phyloP scores from a whole-genome alignment of 495 filamentous ascomycete genomes.

The Platismatia glauca region DNA sequence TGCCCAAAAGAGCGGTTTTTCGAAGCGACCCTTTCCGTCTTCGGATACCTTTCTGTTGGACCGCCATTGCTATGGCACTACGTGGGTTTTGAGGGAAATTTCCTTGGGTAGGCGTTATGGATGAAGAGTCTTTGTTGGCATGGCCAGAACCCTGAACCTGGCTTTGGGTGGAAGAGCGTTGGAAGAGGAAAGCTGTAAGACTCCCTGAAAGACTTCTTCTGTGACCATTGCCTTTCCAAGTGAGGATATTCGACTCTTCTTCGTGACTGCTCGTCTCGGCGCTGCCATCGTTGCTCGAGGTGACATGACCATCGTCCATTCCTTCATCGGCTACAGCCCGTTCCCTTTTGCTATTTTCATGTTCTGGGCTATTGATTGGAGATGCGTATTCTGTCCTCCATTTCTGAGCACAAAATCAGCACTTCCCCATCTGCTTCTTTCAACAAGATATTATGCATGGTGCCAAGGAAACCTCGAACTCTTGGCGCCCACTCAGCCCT shows the following conservation, averaged over 20 bases:
- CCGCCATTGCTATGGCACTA: conserved; percentile 47
- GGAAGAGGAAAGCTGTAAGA: conserved; percentile 48
- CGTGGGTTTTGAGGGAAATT: conserved; percentile 28
- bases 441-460: neutral
- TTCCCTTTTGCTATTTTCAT: conserved; percentile 4
- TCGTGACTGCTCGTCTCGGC: conserved; percentile 14
- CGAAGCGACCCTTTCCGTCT: conserved; percentile 69
- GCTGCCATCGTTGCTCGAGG: conserved; percentile 11
- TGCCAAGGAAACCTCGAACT: neutral
- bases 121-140: conserved; percentile 24
- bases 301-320: conserved; percentile 13
- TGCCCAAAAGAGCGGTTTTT: conserved; percentile 69
- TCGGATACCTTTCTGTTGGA: conserved; percentile 59
- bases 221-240: conserved; percentile 38
- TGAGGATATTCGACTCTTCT: conserved; percentile 6
- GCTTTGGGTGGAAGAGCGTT: conserved; percentile 19
- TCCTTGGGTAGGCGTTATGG: conserved; percentile 1
- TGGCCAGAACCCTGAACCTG: conserved; percentile 2
- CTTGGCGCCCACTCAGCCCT: neutral
- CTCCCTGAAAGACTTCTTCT: conserved; percentile 59
- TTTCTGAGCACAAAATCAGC: neutral
- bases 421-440: neutral
- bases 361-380: neutral
- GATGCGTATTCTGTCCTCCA: conserved; percentile 3
- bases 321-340: neutral